Base-by-base conservation (phyloP, 768 basidiomycete genomes). In the Sistotremastrum suecicum region DNA sequence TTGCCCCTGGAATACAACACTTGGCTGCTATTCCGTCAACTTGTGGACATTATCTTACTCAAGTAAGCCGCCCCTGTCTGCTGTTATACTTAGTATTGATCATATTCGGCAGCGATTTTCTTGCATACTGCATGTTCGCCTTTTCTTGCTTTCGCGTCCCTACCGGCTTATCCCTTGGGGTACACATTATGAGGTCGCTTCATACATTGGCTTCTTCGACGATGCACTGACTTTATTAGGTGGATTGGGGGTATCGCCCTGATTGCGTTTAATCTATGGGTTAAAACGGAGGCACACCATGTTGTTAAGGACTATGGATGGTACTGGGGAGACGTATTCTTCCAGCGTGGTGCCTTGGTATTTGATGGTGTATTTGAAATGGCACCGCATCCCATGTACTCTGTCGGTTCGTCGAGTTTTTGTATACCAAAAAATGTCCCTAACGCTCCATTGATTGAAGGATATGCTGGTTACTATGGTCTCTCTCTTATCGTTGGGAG, bases 301-400 rank as follows among this genome's bases (percentile, higher is more conserved):
- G 89, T 98, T 42, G 91, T 98, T 50, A 98, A 95, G 55, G 94
- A 97, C 57, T 97, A 94, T 53, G 92, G 91, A 10, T 97, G 90
- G 91, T 97, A 91, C 60, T 90, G 89, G 89, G 91, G 87, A 7
- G 87, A 90, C 53, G 80, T 80, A 47, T 90, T 90, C 66, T 89
- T 90, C 68, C 85, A 88, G 60, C 80, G 86, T n/a, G 87, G 87
- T 38, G 80, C 83, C 38, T 71, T 98, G 9, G 83, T 97, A 2
- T 99, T 99, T 56, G 94, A 99, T 59, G 95, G 95, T 10, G 94
- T 99, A 11, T 99, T 97, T 53, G 94, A 98, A 58, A 69, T 91
- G 37, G 83, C 87, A 3, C 85, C 86, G 2, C 87, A 89, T 57
- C 85, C 94, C 0, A 97, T 98, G 94, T 97, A 97, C 62, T 92